A percentile compares a stretch with the other conserved stretches of the same genome.
These are phyloP conservation scores for Globisporangium carolinianum DNA, from an alignment of 352 stramenopile species.

Conservation along the genomic window DNA sequence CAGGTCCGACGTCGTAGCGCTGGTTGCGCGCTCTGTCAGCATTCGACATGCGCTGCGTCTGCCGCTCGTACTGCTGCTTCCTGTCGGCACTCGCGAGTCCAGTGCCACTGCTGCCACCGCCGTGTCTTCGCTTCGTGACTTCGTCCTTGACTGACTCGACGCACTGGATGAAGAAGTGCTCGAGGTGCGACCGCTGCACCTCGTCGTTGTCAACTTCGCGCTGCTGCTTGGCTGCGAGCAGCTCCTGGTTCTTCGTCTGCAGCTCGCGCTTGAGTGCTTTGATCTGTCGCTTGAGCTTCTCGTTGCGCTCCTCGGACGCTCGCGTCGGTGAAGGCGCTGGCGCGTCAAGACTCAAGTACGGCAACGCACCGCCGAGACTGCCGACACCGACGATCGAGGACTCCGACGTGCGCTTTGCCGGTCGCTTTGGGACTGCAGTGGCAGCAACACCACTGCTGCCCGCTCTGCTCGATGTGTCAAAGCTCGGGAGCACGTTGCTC, in stretches of 20 bases:
- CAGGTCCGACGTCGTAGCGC: conserved; percentile 22
- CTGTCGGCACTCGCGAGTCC: conserved; percentile 1
- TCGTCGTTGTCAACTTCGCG: conserved; percentile 21
- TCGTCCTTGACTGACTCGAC: conserved; percentile 81
- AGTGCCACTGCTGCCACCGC: background rate
- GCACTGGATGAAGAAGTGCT: conserved; percentile 77
- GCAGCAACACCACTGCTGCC: background rate
- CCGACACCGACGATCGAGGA: background rate
- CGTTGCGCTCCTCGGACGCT: conserved; percentile 47
- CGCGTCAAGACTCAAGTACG: conserved; percentile 27
- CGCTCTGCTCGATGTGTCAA: conserved; percentile 24
- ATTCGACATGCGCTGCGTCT: conserved; percentile 8
- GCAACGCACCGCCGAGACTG: conserved; percentile 13
- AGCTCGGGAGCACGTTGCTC: conserved; percentile 28
- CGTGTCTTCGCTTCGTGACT: conserved; percentile 39
- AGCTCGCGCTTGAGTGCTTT: conserved; percentile 59
- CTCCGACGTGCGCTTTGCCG: conserved; percentile 10
- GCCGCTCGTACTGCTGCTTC: conserved; percentile 16
- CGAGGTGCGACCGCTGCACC: conserved; percentile 37
- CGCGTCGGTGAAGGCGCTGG: conserved; percentile 7
- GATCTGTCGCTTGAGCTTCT: conserved; percentile 67
- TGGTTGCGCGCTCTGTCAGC: conserved; percentile 25
- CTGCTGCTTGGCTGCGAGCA: conserved; percentile 34
- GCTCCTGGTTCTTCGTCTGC: conserved; percentile 54
- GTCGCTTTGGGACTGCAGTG: conserved; percentile 10